Evolutionary conservation across 192 early-diverging fungal genomes (phyloP).

Genomic region (Coemansia sp.): DNA sequence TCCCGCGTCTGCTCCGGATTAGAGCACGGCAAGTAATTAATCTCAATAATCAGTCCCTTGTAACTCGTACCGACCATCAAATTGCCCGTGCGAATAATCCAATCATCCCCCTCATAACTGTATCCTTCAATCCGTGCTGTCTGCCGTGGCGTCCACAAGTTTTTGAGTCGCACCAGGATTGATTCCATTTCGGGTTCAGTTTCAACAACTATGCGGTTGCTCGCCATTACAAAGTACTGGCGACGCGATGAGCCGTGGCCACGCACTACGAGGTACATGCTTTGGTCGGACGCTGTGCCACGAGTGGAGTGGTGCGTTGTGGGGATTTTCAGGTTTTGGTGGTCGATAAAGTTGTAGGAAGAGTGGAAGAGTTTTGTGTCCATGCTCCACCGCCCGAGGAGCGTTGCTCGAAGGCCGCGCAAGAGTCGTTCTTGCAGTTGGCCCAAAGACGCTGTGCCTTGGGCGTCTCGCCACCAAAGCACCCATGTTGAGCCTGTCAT

Average conservation of each 20-base stretch:
- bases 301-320: background rate
- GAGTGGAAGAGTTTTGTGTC: conserved; percentile 48
- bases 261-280: conserved; percentile 46
- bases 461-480: conserved; percentile 52
- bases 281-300: conserved; percentile 47
- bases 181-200: conserved; percentile 53
- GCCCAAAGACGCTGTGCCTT: conserved; percentile 50
- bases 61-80: conserved; percentile 53
- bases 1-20: conserved; percentile 44
- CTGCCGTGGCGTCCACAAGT: conserved; percentile 51
- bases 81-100: conserved; percentile 48
- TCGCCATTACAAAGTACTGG: conserved; percentile 51
- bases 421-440: conserved; percentile 46
- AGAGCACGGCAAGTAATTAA: conserved; percentile 52
- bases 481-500: conserved; percentile 52
- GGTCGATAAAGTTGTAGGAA: conserved; percentile 39
- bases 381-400: conserved; percentile 53
- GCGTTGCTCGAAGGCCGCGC: conserved; percentile 43
- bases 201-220: conserved; percentile 52
- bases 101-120: conserved; percentile 51
- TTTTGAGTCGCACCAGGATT: conserved; percentile 42
- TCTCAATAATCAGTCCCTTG: conserved; percentile 53
- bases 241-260: conserved; percentile 38
- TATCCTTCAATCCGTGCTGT: conserved; percentile 52
- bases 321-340: conserved; percentile 32